phyloP scores from a whole-genome alignment of 768 basidiomycete species.

The Termitomyces sp. region DNA sequence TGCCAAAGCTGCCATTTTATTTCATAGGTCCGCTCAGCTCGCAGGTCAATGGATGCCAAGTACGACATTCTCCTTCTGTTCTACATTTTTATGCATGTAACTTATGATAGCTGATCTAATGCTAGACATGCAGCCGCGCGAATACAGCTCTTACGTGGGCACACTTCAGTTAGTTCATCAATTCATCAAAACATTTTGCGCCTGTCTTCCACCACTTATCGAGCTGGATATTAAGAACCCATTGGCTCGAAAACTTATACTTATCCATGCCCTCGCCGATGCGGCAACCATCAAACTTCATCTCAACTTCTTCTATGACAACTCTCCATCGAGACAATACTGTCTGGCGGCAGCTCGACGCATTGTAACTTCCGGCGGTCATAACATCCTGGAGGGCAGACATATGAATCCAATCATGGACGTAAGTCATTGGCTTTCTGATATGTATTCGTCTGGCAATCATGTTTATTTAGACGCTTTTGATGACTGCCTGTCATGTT shows the following conservation, averaged over 20 bases:
- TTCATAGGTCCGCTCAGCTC: conserved; percentile 54
- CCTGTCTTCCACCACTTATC: conserved; percentile 28
- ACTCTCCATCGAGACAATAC: conserved; percentile 36
- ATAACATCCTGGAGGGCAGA: conserved; percentile 35
- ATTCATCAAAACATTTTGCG: conserved; percentile 39
- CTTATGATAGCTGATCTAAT: neutral
- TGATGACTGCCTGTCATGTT: conserved; percentile 43
- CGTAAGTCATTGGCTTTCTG: conserved; percentile 30
- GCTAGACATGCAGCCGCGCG: conserved; percentile 37
- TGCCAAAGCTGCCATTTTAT: conserved; percentile 54
- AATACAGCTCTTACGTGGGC: conserved; percentile 37
- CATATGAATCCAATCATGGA: conserved; percentile 48
- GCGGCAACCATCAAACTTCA: conserved; percentile 52
- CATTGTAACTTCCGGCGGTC: conserved; percentile 35
- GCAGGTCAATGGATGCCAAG: conserved; percentile 43
- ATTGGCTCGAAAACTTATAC: conserved; percentile 31
- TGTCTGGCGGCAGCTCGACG: conserved; percentile 41
- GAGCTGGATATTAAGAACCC: conserved; percentile 29
- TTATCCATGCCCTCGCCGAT: conserved; percentile 46
- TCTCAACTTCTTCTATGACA: conserved; percentile 39
- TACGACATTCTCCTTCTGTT: conserved; percentile 18
- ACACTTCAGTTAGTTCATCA: conserved; percentile 43
- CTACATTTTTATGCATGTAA: neutral
- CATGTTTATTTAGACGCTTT: conserved; percentile 33
- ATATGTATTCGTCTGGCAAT: conserved; percentile 1